These are phyloP conservation scores for Globisporangium spinosum DNA, from an alignment of 352 stramenopile species.

Conservation along the genomic window DNA sequence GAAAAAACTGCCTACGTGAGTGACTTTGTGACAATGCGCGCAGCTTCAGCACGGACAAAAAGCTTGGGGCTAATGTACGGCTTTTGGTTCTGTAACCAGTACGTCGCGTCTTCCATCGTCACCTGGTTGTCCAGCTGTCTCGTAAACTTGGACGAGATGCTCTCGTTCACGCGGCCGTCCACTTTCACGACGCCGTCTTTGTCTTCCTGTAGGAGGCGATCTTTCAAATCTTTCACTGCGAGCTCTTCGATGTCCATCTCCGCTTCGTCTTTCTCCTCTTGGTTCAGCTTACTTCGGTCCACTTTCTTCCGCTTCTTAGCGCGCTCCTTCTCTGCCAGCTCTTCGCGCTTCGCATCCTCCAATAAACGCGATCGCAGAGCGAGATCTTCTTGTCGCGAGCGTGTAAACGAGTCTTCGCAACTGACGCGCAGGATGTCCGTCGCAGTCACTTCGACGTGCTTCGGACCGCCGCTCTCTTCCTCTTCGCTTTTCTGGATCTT, in stretches of 20 bases:
- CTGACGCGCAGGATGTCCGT: conserved; percentile 84
- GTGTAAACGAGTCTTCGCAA: conserved; percentile 75
- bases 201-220: conserved; percentile 73
- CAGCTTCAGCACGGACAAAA: conserved; percentile 76
- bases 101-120: conserved; percentile 78
- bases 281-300: conserved; percentile 66
- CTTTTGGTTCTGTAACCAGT: conserved; percentile 82
- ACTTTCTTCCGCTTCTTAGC: conserved; percentile 87
- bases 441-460: conserved; percentile 52
- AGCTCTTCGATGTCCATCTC: conserved; percentile 87
- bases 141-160: conserved; percentile 50
- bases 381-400: conserved; percentile 63
- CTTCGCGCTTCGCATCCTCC: conserved; percentile 77
- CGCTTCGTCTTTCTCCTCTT: conserved; percentile 81
- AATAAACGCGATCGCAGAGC: conserved; percentile 50
- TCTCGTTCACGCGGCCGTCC: conserved; percentile 82
- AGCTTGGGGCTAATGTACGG: conserved; percentile 80
- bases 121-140: conserved; percentile 67
- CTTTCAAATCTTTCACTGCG: conserved; percentile 78
- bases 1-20: conserved; percentile 31
- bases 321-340: conserved; percentile 69
- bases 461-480: conserved; percentile 16
- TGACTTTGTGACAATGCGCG: conserved; percentile 81
- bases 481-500: conserved; percentile 42
- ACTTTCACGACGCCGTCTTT: conserved; percentile 65